A percentile compares a stretch with the other conserved stretches of the same genome.
These are phyloP conservation scores for Fonsecaea multimorphosa DNA, from an alignment of 2,329 filamentous ascomycete species.

Conservation along the genomic window DNA sequence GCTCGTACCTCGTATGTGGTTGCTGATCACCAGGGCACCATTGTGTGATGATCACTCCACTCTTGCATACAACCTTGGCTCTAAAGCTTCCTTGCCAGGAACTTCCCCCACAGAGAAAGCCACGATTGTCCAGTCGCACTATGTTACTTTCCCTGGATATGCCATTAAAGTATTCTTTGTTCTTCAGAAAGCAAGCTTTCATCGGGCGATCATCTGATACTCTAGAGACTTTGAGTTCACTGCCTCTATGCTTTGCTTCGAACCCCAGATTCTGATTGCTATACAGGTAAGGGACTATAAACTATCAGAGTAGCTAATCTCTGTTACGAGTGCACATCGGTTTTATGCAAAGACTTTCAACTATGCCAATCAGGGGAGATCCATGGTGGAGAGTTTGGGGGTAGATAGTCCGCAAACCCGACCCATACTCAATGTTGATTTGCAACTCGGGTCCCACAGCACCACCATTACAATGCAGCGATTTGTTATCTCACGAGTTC, in stretches of 20 bases:
- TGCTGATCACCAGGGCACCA: neutral
- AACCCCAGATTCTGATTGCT: neutral
- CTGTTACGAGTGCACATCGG: neutral
- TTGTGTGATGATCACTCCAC: neutral
- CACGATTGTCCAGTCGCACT: neutral
- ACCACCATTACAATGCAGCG: neutral
- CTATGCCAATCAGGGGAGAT: neutral
- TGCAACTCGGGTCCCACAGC: conserved; percentile 3
- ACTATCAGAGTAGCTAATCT: neutral
- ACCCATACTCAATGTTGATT: neutral
- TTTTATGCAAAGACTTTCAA: neutral
- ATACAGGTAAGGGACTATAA: neutral
- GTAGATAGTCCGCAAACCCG: neutral
- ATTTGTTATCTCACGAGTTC: neutral
- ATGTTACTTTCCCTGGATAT: neutral
- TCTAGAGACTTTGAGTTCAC: neutral
- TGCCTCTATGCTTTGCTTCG: neutral
- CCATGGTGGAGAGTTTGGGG: neutral
- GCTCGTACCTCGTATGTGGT: neutral
- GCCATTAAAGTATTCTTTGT: neutral
- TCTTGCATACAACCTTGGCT: neutral
- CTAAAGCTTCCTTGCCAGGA: neutral
- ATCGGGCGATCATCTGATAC: neutral
- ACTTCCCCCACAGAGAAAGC: neutral
- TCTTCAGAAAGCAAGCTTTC: neutral